phyloP scores from a whole-genome alignment of 768 basidiomycete species.

The Tricholoma matsutake region DNA sequence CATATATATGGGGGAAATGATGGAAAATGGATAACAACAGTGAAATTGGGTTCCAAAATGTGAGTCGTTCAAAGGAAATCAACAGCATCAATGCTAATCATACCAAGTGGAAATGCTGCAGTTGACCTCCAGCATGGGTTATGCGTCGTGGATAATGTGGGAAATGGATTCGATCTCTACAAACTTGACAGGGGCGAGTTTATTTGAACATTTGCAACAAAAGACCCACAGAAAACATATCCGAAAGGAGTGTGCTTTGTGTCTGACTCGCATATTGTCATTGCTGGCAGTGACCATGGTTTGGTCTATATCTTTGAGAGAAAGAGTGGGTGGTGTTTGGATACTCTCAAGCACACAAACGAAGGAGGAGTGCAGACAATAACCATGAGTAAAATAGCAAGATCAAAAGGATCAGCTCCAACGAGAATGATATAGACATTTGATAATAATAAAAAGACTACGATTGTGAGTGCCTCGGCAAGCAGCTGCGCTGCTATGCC shows the following conservation, averaged over 20 bases:
- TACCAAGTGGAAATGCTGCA: too few relatives aligned
- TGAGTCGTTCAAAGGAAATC: too few relatives aligned
- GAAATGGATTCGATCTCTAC: conserved; percentile 17
- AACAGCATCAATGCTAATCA: too few relatives aligned
- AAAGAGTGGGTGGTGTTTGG: conserved; percentile 11
- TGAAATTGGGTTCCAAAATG: conserved; percentile 1
- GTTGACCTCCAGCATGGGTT: too few relatives aligned
- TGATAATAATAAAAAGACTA: neutral
- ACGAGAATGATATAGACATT: neutral
- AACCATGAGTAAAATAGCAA: neutral
- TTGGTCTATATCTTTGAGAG: conserved; percentile 19
- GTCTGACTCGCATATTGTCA: conserved; percentile 4
- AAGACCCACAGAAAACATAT: conserved; percentile 10
- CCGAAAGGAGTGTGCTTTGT: conserved; percentile 19
- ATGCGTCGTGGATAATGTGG: too few relatives aligned
- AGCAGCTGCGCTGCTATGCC: neutral
- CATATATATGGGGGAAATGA: neutral
- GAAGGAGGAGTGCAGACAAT: conserved; percentile 11
- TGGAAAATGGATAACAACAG: neutral
- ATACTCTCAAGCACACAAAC: conserved; percentile 10
- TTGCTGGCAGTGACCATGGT: conserved; percentile 24
- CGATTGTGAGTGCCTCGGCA: conserved; percentile 5
- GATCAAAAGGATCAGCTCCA: neutral
- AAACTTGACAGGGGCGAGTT: conserved; percentile 15
- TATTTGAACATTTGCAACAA: conserved; percentile 6